Base-by-base conservation (phyloP, 1,284 basidiomycete genomes). In the Rhodofomes roseus region DNA sequence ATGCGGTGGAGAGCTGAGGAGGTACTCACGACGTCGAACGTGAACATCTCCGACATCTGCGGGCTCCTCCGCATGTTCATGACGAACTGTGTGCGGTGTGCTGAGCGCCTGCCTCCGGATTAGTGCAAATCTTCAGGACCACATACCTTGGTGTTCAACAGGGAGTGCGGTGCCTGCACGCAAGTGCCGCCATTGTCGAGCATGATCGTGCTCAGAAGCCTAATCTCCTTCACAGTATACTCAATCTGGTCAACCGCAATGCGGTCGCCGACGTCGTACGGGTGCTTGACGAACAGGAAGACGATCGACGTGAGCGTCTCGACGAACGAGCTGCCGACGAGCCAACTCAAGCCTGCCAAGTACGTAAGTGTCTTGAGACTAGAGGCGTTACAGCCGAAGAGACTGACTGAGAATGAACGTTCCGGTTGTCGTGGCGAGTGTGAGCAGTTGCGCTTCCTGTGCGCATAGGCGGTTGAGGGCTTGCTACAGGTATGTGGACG, bases 151-250 rank as follows among this genome's bases (percentile, higher is more conserved):
- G 79, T 77, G 68, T 89, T 90, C 54, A 96, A 77, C 3, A 87
- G 73, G 54, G 75, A 83, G 67, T 92, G 89, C 29, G 90, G 85
- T 43, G 87, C 86, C 67, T 91, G 89, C 22, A 89, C 84, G 53
- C 80, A 79, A 31, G 79, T 80, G 59, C 82, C 80, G 44, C 80
- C 77, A 65, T 25, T 25, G 29, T 90, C 84, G 58, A 92, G 74
- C 74, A 92, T 87, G 40, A 91, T 79, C 3, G 92, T 93, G 61
- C 87, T 92, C 59, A 96, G 80, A 37, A 96, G 79, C 51, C 89
- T 82, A 73, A 95, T 94, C 76, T 95, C 93, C 70, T 92, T 92
- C 63, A 96, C 93, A 4, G 90, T 91, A 73, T 92, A 96, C 18
- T 73, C 77, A 41, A 80, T 77, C 23, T 80, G 78, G 34, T 76